Conservation (phyloP, 352 stramenopile species). For the Globisporangium emineosum region DNA sequence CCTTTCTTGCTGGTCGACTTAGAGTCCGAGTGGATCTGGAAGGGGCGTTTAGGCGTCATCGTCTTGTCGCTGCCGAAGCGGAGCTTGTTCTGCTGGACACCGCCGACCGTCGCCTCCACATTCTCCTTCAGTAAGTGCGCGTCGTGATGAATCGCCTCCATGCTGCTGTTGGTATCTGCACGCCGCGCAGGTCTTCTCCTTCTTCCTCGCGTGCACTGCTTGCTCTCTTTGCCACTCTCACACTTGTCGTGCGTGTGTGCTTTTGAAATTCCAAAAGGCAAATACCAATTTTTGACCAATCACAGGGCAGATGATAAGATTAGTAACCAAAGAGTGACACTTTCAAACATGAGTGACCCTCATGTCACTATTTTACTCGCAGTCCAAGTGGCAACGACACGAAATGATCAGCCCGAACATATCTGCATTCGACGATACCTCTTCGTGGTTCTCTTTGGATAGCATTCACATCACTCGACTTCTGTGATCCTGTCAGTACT, state of each 20-base stretch:
- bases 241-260: not conserved
- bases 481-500: not conserved
- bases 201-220: not conserved
- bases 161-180: conserved; percentile 17
- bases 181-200: not conserved
- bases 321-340: not conserved
- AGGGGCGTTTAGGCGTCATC: conserved; percentile 31
- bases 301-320: not conserved
- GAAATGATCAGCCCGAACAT: too few species aligned
- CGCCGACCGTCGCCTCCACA: conserved; percentile 31
- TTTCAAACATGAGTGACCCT: not conserved
- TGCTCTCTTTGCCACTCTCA: conserved; percentile 6
- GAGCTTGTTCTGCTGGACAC: conserved; percentile 26
- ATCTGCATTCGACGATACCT: too few species aligned
- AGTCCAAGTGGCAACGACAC: not conserved
- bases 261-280: conserved; percentile 37
- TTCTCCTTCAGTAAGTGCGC: conserved; percentile 73
- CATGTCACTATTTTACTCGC: too few species aligned
- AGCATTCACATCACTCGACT: not conserved
- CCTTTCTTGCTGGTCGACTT: conserved; percentile 35
- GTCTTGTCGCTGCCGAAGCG: conserved; percentile 8
- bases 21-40: conserved; percentile 40
- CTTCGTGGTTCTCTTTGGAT: too few species aligned
- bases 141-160: conserved; percentile 40
- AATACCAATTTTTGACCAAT: conserved; percentile 2